These are phyloP conservation scores for Lanmaoa pseudosensibilis DNA, from an alignment of 768 basidiomycete genomes.

Conservation along the genomic window DNA sequence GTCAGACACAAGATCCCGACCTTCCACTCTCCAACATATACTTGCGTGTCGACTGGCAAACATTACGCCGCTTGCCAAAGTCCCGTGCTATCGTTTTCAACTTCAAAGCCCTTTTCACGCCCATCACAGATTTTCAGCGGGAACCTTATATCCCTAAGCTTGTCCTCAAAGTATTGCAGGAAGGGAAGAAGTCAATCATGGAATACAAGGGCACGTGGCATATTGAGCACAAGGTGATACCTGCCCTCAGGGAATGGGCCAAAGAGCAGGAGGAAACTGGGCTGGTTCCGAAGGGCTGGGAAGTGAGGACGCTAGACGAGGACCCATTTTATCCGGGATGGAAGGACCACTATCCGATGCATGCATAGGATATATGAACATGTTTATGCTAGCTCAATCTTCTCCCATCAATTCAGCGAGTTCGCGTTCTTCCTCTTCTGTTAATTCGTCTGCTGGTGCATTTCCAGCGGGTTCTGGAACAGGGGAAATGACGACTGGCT, in stretches of 20 bases:
- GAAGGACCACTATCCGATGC: constrained; percentile 30
- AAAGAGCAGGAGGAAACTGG: constrained; percentile 49
- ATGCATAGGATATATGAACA: constrained; percentile 8
- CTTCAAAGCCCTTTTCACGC: constrained; percentile 55
- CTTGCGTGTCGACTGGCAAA: constrained; percentile 58
- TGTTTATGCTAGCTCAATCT: constrained; percentile 14
- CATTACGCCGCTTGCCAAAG: constrained; percentile 47
- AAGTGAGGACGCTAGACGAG: constrained; percentile 49
- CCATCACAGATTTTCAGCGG: constrained; percentile 40
- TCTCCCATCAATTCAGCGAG: constrained; percentile 73
- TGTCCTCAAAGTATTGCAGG: constrained; percentile 43
- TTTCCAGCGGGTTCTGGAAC: constrained; percentile 30
- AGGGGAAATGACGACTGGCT: constrained; percentile 23
- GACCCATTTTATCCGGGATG: constrained; percentile 53
- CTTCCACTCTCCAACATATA: constrained; percentile 42
- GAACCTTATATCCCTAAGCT: constrained; percentile 51
- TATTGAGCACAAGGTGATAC: constrained; percentile 45
- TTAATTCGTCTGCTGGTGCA: constrained; percentile 45
- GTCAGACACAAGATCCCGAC: constrained; percentile 35
- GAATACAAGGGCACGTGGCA: constrained; percentile 46
- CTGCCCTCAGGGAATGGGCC: constrained; percentile 46
- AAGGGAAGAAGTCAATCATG: constrained; percentile 40
- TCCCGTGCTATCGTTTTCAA: constrained; percentile 53
- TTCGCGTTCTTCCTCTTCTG: constrained; percentile 89
- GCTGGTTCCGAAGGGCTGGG: constrained; percentile 48